A percentile compares a stretch with the other conserved stretches of the same genome.
Evolutionary conservation across 352 stramenopile species (phyloP).

Genomic region (Globisporangium paroecandrum): DNA sequence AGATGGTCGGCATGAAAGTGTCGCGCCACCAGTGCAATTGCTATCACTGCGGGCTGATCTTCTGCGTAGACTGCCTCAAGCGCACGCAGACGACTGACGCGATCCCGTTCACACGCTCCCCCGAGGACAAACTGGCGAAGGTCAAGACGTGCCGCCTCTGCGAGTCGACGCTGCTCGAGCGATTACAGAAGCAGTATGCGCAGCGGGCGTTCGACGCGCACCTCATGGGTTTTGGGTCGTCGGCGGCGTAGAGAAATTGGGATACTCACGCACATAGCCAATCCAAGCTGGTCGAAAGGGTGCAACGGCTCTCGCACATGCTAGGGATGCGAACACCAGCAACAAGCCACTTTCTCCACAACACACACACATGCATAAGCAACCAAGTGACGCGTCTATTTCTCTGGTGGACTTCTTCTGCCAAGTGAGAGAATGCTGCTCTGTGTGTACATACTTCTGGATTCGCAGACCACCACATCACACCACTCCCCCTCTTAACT

Average conservation of each 20-base stretch:
- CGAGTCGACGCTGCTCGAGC: constrained; percentile 57
- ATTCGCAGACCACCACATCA: background rate
- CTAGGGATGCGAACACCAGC: constrained; percentile 4
- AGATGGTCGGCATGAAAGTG: constrained; percentile 38
- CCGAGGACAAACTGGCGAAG: constrained; percentile 47
- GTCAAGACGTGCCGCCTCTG: constrained; percentile 65
- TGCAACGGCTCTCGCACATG: background rate
- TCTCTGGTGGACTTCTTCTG: background rate
- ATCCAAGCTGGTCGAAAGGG: background rate
- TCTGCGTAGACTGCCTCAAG: constrained; percentile 60
- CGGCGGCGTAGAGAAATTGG: background rate
- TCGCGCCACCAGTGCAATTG: constrained; percentile 63
- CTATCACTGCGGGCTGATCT: constrained; percentile 81
- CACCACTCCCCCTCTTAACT: constrained; percentile 6
- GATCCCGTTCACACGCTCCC: constrained; percentile 54
- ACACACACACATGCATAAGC: background rate
- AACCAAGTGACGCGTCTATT: background rate
- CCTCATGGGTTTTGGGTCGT: constrained; percentile 40
- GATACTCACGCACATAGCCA: background rate
- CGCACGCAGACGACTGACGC: constrained; percentile 41
- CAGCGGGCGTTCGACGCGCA: constrained; percentile 58
- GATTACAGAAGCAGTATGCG: constrained; percentile 45
- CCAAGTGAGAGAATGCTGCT: constrained; percentile 2
- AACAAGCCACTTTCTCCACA: background rate
- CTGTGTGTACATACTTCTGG: constrained; percentile 3